These are phyloP conservation scores for Tilletia caries DNA, from an alignment of 1,284 basidiomycete genomes.

Conservation along the genomic window DNA sequence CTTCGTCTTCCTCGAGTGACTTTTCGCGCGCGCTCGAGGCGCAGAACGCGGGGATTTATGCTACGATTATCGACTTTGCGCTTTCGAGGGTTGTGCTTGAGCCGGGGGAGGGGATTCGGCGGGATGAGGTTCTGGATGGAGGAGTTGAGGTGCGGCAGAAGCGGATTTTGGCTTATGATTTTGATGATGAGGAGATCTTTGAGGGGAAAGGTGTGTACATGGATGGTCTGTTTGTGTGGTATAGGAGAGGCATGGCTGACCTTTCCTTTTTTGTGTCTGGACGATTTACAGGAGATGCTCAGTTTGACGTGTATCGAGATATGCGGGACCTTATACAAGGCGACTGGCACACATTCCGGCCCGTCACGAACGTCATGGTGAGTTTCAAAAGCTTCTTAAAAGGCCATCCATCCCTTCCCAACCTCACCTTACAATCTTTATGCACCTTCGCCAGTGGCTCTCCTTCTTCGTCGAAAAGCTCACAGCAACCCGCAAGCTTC, in stretches of 20 bases:
- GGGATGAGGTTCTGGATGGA: not conserved
- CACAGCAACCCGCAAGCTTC: not conserved
- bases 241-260: conserved; percentile 70
- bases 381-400: conserved; percentile 43
- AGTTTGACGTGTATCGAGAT: conserved; percentile 89
- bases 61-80: conserved; percentile 90
- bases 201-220: conserved; percentile 35
- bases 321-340: conserved; percentile 67
- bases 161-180: conserved; percentile 38
- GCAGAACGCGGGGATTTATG: conserved; percentile 63
- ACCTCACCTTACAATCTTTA: not conserved
- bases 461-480: conserved; percentile 14
- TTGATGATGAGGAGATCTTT: conserved; percentile 53
- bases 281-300: conserved; percentile 69
- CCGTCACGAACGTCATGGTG: conserved; percentile 84
- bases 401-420: not conserved
- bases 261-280: not conserved
- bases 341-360: conserved; percentile 70
- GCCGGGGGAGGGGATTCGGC: conserved; percentile 58
- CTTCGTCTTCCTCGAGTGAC: not conserved
- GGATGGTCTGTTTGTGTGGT: conserved; percentile 54
- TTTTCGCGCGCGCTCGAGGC: conserved; percentile 50
- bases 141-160: conserved; percentile 12
- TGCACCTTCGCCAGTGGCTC: not conserved
- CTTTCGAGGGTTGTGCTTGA: conserved; percentile 64